Conservation (phyloP, 139 green algal genomes). For the Closterium sp. region DNA sequence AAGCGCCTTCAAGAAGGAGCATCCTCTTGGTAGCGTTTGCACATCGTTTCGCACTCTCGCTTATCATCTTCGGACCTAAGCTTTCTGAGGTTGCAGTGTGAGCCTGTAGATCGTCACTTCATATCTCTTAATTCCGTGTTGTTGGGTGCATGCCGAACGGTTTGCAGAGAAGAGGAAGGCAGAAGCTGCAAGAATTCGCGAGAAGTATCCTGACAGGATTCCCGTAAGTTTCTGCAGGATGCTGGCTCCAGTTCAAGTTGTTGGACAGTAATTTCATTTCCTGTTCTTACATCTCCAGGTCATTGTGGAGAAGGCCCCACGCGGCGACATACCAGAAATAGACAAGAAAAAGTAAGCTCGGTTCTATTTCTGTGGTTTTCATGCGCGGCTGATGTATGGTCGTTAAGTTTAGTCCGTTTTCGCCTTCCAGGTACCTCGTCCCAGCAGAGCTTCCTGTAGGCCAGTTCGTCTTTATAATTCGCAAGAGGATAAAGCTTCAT, state of each 20-base stretch:
- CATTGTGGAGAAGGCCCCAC: conserved; percentile 97
- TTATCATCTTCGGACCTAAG: not conserved
- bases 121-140: not conserved
- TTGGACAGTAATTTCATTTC: not conserved
- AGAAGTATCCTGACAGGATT: conserved; percentile 96
- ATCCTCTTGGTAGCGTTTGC: not conserved
- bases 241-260: not conserved
- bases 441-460: conserved; percentile 94
- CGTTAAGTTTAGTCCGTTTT: not conserved
- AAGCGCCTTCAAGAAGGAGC: not conserved
- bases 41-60: not conserved
- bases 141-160: not conserved
- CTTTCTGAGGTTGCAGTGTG: not conserved
- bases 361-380: not conserved
- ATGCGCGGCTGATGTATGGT: not conserved
- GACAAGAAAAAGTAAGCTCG: conserved; percentile 98
- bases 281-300: conserved; percentile 68
- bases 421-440: conserved; percentile 86
- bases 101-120: not conserved
- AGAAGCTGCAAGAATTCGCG: conserved; percentile 88
- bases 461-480: conserved; percentile 99
- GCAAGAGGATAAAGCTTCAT: conserved; percentile 94
- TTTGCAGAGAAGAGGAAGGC: conserved; percentile 89
- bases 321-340: conserved; percentile 94
- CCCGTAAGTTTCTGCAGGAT: conserved; percentile 61